A percentile compares a stretch with the other conserved stretches of the same genome.
Conservation (phyloP, 2,329 filamentous ascomycete genomes). For the Epichloe uncinata region DNA sequence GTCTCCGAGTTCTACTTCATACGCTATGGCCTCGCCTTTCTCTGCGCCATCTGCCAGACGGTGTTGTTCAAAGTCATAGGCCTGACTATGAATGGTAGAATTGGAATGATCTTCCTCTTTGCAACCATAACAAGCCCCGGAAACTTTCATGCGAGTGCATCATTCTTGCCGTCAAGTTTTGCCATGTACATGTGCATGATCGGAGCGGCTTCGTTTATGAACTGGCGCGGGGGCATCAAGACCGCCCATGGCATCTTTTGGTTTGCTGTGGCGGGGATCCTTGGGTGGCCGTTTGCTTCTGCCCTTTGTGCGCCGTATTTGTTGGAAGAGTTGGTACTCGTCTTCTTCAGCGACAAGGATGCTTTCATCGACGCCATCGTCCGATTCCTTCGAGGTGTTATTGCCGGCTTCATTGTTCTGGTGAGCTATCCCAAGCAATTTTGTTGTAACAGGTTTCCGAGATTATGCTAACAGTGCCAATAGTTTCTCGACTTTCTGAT, state of each 20-base stretch:
- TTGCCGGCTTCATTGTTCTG: constrained; percentile 54
- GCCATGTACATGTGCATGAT: constrained; percentile 91
- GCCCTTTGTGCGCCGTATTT: constrained; percentile 73
- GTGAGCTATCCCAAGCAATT: constrained; percentile 30
- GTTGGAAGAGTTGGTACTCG: constrained; percentile 56
- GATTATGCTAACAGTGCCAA: neutral
- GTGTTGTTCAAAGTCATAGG: constrained; percentile 68
- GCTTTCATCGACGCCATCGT: constrained; percentile 45
- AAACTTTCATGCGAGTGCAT: constrained; percentile 81
- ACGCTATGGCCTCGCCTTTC: constrained; percentile 57
- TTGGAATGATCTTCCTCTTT: constrained; percentile 74
- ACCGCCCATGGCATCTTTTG: constrained; percentile 78
- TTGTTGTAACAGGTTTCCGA: neutral
- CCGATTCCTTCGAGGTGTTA: constrained; percentile 52
- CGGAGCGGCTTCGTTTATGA: constrained; percentile 79
- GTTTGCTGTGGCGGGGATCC: constrained; percentile 71
- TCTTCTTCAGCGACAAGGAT: constrained; percentile 39
- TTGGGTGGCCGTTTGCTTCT: constrained; percentile 91
- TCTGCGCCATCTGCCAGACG: constrained; percentile 73
- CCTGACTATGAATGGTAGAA: constrained; percentile 62
- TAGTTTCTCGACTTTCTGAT: constrained; percentile 56
- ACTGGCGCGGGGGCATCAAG: constrained; percentile 68
- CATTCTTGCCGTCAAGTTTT: constrained; percentile 87
- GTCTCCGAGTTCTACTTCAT: constrained; percentile 77
- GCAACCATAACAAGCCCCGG: constrained; percentile 69